A percentile compares a stretch with the other conserved stretches of the same genome.
These are phyloP conservation scores for Solanum habrochaites DNA, from an alignment of 257 asterid species.

Conservation along the genomic window DNA sequence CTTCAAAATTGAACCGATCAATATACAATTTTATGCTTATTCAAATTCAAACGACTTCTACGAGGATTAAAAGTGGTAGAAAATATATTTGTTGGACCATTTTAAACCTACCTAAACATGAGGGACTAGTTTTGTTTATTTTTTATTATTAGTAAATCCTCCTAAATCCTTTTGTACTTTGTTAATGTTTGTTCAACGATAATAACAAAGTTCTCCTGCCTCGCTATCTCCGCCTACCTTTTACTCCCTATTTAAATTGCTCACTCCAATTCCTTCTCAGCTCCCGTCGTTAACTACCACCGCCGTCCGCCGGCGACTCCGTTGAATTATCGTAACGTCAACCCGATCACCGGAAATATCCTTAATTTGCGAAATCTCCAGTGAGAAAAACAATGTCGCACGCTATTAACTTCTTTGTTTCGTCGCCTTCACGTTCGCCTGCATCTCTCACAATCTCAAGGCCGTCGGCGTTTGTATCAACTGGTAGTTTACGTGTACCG, in stretches of 20 bases:
- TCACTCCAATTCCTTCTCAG: not conserved
- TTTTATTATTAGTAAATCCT: not conserved
- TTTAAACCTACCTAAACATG: not conserved
- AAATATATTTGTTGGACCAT: not conserved
- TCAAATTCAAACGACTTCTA: not conserved
- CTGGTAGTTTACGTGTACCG: conserved; percentile 6
- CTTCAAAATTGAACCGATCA: too few relatives aligned
- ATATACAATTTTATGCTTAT: not conserved
- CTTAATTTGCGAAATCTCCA: not conserved
- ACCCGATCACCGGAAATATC: not conserved
- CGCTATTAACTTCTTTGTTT: conserved; percentile 17
- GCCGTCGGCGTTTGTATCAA: conserved; percentile 6
- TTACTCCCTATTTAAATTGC: not conserved
- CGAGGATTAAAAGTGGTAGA: not conserved
- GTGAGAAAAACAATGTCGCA: conserved; percentile 12
- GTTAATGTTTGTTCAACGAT: not conserved
- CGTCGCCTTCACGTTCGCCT: conserved; percentile 12
- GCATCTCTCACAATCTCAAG: conserved; percentile 2
- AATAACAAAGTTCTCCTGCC: conserved; percentile 1
- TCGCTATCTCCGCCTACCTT: conserved; percentile 21
- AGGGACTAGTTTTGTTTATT: not conserved
- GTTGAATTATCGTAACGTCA: not conserved
- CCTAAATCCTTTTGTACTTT: not conserved
- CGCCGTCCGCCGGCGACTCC: not conserved
- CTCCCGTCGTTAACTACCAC: not conserved